A percentile compares a stretch with the other conserved stretches of the same genome.
Conservation (phyloP, 2,329 filamentous ascomycete species). For the Nemania diffusa region DNA sequence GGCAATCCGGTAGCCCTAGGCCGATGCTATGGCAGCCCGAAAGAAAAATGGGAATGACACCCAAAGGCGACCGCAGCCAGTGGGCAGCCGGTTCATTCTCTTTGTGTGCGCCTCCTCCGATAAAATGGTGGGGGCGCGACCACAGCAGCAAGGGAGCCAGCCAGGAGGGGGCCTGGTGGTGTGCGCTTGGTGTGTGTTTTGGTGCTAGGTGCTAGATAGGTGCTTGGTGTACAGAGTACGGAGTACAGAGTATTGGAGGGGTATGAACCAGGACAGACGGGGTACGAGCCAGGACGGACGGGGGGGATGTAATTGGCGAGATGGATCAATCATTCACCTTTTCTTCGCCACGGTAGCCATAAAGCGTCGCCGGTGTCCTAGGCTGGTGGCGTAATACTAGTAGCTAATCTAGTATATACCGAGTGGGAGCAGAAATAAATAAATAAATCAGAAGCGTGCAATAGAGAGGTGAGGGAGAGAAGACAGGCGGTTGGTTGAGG, state of each 20-base stretch:
- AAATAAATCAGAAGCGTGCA: neutral
- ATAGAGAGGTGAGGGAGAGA: neutral
- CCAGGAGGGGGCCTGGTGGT: constrained; percentile 3
- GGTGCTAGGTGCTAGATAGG: too few species aligned
- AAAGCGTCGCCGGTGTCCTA: constrained; percentile 4
- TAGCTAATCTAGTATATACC: constrained; percentile 23
- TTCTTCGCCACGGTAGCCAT: constrained; percentile 36
- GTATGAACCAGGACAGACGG: constrained; percentile 16
- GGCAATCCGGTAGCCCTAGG: constrained; percentile 37
- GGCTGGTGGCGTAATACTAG: constrained; percentile 21
- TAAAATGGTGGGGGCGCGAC: constrained; percentile 34
- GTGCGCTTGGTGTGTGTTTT: constrained; percentile 6
- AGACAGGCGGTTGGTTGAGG: neutral
- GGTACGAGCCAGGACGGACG: neutral
- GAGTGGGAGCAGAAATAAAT: neutral
- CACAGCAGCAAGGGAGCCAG: constrained; percentile 10
- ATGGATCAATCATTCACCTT: constrained; percentile 31
- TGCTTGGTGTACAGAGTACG: too few species aligned
- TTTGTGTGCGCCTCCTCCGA: constrained; percentile 32
- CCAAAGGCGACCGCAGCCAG: constrained; percentile 34
- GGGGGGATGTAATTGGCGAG: constrained; percentile 19
- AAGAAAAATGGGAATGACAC: constrained; percentile 36
- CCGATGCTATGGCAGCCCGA: constrained; percentile 42
- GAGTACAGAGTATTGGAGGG: too few species aligned
- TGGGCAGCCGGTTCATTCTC: constrained; percentile 36